Conservation (phyloP, 1,139 yeast genomes). For the Saccharomycopsis hybrid region DNA sequence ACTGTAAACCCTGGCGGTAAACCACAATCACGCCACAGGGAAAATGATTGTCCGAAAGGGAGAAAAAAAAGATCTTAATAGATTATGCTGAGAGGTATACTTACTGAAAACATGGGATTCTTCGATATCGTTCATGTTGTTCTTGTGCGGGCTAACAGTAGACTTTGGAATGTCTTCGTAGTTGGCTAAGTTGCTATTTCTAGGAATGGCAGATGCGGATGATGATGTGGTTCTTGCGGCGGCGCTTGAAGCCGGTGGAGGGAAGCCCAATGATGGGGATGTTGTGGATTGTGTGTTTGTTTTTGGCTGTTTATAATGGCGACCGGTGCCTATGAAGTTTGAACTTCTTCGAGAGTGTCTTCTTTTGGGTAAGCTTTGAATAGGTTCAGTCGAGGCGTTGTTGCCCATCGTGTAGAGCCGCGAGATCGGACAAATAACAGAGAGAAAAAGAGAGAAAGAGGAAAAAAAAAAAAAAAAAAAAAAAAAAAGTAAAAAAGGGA, state of each 20-base stretch:
- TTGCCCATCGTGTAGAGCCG: slow-evolving; percentile 4
- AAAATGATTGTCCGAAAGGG: too few relatives aligned
- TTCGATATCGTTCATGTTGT: not conserved
- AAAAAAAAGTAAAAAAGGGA: too few relatives aligned
- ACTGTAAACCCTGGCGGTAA: too few relatives aligned
- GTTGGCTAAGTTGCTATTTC: not conserved
- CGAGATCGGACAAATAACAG: too few relatives aligned
- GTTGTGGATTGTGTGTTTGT: not conserved
- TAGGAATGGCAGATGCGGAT: not conserved
- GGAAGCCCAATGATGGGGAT: not conserved
- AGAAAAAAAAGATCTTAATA: too few relatives aligned
- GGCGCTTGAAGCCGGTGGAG: not conserved
- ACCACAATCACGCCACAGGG: too few relatives aligned
- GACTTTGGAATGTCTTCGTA: not conserved
- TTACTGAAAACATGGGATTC: too few relatives aligned
- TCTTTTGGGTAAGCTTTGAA: not conserved
- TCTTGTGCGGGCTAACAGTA: not conserved
- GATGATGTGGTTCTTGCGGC: not conserved
- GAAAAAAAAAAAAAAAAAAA: too few relatives aligned
- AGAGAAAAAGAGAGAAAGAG: too few relatives aligned
- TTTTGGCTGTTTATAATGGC: not conserved
- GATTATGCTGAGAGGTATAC: too few relatives aligned
- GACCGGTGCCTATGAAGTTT: slow-evolving; percentile 9
- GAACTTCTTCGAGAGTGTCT: slow-evolving; percentile 2
- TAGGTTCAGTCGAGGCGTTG: slow-evolving; percentile 4